Evolutionary conservation across 2,329 filamentous ascomycete species (phyloP), one percentile per base, ranked within the genome.

Genomic region (Aspergillus neotritici): DNA sequence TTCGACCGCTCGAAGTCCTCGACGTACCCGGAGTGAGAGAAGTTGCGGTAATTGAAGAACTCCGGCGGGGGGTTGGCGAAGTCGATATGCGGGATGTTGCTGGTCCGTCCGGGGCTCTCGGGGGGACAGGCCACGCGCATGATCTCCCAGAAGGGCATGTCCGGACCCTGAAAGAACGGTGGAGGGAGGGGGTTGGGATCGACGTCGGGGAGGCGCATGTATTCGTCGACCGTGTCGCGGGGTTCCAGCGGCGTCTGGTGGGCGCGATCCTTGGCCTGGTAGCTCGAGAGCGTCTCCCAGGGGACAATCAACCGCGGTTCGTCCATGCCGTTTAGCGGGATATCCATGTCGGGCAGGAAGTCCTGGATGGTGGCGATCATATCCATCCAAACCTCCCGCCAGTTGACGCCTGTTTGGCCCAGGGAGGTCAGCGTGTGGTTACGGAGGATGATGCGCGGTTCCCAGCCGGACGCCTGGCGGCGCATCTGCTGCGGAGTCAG

Each of bases 311-410:
- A 50, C 2, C 72, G 62, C 30, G 66, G 66, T 55, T 75, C 70
- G 42, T 75, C 73, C 70, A 75, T 74, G 29, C 65, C 54, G 49
- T 76, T 75, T 38, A 75, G 61, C 0, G 72, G 62, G 36, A 76
- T 58, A 41, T 74, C 67, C 29, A 76, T 51, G 49, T 75, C 71
- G 3, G 72, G 72, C 11, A 75, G 56, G 13, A 60, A 52, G 4
- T 63, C 49, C 15, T 57, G 39, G 8, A 74, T 59, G 8, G 57
- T 64, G 28, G 56, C 43, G 11, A 71, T 54, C 56, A 74, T 55
- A 29, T 69, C 60, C 30, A 56, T 39, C 70, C 71, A 75, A 4
- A 67, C 48, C 4, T 64, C 51, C 45, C 73, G 62, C 63, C 71
- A 72, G 36, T 52, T 46, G 40, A 60, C 49, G 3, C 61, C 49